phyloP scores from a whole-genome alignment of 2,329 filamentous ascomycete genomes.

The Arthrobotrys sinensis region DNA sequence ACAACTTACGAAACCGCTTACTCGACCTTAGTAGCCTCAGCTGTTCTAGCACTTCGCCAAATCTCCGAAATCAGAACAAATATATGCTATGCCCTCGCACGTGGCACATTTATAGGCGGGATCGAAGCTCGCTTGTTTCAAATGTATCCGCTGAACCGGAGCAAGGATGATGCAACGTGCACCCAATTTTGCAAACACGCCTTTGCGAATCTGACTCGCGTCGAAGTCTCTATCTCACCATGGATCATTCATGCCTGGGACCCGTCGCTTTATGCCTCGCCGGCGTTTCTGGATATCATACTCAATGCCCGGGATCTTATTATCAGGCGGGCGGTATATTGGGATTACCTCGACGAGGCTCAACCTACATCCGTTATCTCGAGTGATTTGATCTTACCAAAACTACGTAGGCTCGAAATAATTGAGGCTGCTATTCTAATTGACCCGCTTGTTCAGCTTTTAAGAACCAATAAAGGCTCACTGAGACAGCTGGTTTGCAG shows the following conservation, averaged over 20 bases:
- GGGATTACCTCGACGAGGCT: background rate
- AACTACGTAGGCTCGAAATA: background rate
- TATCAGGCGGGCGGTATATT: background rate
- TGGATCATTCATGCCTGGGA: background rate
- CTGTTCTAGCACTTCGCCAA: background rate
- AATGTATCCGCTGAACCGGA: background rate
- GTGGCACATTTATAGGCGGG: background rate
- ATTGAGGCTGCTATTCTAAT: background rate
- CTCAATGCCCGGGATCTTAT: background rate
- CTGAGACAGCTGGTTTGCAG: background rate
- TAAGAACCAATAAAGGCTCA: background rate
- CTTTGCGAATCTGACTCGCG: background rate
- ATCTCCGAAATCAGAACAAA: background rate
- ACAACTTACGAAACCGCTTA: background rate
- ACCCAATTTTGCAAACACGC: background rate
- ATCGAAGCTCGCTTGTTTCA: background rate
- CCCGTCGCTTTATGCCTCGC: background rate
- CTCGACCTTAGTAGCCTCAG: background rate
- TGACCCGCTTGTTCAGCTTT: background rate
- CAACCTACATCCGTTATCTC: background rate
- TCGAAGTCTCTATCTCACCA: background rate
- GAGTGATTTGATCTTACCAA: background rate
- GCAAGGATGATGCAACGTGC: background rate
- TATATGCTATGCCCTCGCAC: background rate
- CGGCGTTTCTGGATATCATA: background rate